A percentile compares a stretch with the other conserved stretches of the same genome.
These are phyloP conservation scores for Bondarzewia mesenterica DNA, from an alignment of 1,284 basidiomycete genomes.

Conservation along the genomic window DNA sequence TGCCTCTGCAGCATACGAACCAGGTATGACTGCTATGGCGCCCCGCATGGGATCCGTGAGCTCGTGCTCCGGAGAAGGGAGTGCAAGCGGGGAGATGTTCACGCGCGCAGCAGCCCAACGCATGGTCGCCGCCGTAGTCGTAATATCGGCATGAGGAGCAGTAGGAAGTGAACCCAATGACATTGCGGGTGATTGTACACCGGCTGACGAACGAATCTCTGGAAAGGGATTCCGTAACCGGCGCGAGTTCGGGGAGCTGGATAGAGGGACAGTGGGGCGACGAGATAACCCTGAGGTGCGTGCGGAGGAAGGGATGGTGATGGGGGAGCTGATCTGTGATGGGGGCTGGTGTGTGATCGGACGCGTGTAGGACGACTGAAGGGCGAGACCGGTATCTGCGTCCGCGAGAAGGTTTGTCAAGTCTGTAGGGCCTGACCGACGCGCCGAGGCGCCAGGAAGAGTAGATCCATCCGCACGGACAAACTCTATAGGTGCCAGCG, in stretches of 20 bases:
- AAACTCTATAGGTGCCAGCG: background rate
- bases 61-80: slow-evolving; percentile 84
- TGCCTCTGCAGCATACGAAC: slow-evolving; percentile 40
- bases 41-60: slow-evolving; percentile 79
- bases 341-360: background rate
- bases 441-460: background rate
- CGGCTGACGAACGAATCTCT: slow-evolving; percentile 29
- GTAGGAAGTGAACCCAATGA: slow-evolving; percentile 19
- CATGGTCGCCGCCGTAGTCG: slow-evolving; percentile 74
- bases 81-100: slow-evolving; percentile 68
- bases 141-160: slow-evolving; percentile 40
- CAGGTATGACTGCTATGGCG: slow-evolving; percentile 57
- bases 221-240: slow-evolving; percentile 54
- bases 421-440: background rate
- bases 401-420: background rate
- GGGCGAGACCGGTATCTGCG: too few species aligned
- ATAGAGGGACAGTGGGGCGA: slow-evolving; percentile 1
- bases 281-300: slow-evolving; percentile 12
- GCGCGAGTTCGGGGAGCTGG: slow-evolving; percentile 22
- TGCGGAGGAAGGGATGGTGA: background rate
- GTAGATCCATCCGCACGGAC: background rate
- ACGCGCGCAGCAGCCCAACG: slow-evolving; percentile 74
- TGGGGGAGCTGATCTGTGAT: background rate
- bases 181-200: slow-evolving; percentile 18
- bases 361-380: background rate